Evolutionary conservation across 805 yeast genomes (phyloP).

Genomic region (Saturnispora quitensis): DNA sequence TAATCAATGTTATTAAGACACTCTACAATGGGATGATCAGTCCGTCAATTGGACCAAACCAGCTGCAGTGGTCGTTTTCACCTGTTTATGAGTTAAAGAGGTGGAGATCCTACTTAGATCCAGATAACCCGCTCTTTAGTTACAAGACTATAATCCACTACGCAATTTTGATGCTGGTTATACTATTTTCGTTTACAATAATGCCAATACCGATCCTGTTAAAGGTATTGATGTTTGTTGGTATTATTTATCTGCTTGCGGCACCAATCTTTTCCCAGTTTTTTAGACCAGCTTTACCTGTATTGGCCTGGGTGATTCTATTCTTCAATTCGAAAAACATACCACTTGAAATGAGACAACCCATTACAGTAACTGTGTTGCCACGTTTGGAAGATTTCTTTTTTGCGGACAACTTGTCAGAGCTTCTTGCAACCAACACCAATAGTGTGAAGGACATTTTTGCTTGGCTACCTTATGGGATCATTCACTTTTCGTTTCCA

Average conservation of each 20-base stretch:
- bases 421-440: slow-evolving; percentile 69
- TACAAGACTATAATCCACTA: slow-evolving; percentile 12
- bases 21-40: background rate
- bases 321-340: slow-evolving; percentile 72
- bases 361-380: slow-evolving; percentile 77
- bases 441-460: slow-evolving; percentile 60
- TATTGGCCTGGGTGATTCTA: slow-evolving; percentile 78
- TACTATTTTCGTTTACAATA: slow-evolving; percentile 20
- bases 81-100: background rate
- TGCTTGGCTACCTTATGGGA: slow-evolving; percentile 94
- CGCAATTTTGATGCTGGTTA: slow-evolving; percentile 13
- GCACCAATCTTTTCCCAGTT: slow-evolving; percentile 82
- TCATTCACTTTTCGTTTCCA: slow-evolving; percentile 85
- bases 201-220: slow-evolving; percentile 14
- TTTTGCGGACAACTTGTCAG: slow-evolving; percentile 86
- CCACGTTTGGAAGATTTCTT: slow-evolving; percentile 91
- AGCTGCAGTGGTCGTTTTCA: background rate
- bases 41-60: background rate
- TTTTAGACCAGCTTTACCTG: slow-evolving; percentile 74
- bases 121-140: background rate
- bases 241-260: slow-evolving; percentile 27
- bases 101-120: background rate
- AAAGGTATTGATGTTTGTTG: slow-evolving; percentile 12
- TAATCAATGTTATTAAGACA: background rate
- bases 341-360: slow-evolving; percentile 68